Percentiles rank a stretch among this genome's conserved stretches.
Evolutionary conservation across 1,284 basidiomycete species (phyloP).

Genomic region (Heterobasidion occidentale): DNA sequence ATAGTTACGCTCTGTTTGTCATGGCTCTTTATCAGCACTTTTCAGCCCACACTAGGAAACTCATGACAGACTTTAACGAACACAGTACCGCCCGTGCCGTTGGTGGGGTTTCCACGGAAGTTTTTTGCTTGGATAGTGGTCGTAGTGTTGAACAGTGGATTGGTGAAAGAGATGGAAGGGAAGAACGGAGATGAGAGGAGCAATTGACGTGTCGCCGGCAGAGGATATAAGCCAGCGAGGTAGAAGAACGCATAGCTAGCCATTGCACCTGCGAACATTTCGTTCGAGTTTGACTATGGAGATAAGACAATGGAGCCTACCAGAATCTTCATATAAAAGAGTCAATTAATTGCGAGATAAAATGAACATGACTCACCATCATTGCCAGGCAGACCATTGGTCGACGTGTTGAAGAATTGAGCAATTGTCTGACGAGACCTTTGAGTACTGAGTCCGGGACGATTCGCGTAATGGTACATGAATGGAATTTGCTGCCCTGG

Average conservation of each 20-base stretch:
- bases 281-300: background rate
- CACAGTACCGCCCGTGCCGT: constrained; percentile 43
- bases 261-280: constrained; percentile 45
- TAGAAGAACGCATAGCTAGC: constrained; percentile 42
- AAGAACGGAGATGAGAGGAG: constrained; percentile 4
- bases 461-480: constrained; percentile 59
- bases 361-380: constrained; percentile 35
- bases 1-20: constrained; percentile 40
- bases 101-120: constrained; percentile 35
- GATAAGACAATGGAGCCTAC: constrained; percentile 12
- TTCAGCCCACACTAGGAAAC: background rate
- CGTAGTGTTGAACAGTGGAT: background rate
- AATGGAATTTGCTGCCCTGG: constrained; percentile 57
- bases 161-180: constrained; percentile 4
- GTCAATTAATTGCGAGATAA: background rate
- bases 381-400: constrained; percentile 50
- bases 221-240: constrained; percentile 1
- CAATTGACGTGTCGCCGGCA: background rate
- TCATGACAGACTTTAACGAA: constrained; percentile 40
- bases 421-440: constrained; percentile 46
- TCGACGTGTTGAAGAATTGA: constrained; percentile 46
- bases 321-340: constrained; percentile 26
- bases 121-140: background rate
- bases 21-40: no score
- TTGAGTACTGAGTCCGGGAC: constrained; percentile 48